Evolutionary conservation across 306 rosid species (phyloP).

Genomic region (Cucurbita maxima): DNA sequence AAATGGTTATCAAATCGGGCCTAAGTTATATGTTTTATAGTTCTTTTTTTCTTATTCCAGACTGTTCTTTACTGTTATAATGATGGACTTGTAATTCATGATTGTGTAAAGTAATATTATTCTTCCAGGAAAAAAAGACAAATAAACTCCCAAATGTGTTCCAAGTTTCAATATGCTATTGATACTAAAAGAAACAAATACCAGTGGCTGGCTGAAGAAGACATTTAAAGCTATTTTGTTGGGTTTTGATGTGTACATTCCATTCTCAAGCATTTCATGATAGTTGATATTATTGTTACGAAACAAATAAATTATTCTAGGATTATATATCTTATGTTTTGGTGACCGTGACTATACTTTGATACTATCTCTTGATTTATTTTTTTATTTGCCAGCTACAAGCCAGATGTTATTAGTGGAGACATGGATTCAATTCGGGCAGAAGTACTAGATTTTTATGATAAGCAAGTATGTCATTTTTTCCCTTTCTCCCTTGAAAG

Average conservation of each 20-base stretch:
- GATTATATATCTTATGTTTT: neutral
- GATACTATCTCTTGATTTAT: neutral
- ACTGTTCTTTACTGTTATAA: neutral
- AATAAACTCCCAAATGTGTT: too few relatives aligned
- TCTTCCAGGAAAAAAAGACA: too few relatives aligned
- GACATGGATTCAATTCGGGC: slow-evolving; percentile 80
- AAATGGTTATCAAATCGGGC: too few relatives aligned
- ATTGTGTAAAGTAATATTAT: neutral
- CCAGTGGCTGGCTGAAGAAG: neutral
- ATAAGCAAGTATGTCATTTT: slow-evolving; percentile 28
- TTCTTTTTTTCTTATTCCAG: neutral
- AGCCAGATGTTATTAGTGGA: slow-evolving; percentile 83
- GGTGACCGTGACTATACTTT: neutral
- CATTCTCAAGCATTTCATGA: neutral
- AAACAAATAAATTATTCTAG: neutral
- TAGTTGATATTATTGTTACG: neutral
- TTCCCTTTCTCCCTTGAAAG: neutral
- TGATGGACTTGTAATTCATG: neutral
- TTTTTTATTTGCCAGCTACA: slow-evolving; percentile 37
- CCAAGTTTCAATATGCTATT: too few relatives aligned
- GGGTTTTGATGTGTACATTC: neutral
- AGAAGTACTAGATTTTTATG: slow-evolving; percentile 65
- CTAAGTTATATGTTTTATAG: neutral
- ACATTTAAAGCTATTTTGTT: neutral
- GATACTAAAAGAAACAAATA: neutral